phyloP scores from a whole-genome alignment of 1,284 basidiomycete genomes.

The Exobasidium rhododendri region DNA sequence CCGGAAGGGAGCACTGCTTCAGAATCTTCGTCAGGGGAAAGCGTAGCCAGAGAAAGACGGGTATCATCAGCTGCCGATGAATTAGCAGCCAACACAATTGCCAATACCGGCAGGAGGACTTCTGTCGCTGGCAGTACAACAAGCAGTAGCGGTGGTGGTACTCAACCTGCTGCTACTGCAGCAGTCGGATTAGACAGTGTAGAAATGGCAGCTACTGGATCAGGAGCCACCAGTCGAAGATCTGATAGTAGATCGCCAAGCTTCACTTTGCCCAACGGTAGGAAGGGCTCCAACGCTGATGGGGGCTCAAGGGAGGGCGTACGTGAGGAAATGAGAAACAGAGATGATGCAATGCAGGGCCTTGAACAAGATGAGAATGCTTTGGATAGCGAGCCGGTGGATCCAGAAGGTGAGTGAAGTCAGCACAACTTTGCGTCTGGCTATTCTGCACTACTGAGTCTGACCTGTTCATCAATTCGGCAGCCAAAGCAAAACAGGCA shows the following conservation, averaged over 20 bases:
- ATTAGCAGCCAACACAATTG: constrained; percentile 43
- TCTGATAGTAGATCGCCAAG: constrained; percentile 23
- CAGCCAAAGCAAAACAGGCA: constrained; percentile 41
- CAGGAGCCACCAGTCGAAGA: neutral
- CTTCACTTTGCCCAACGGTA: constrained; percentile 38
- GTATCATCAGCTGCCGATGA: constrained; percentile 26
- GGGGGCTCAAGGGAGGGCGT: constrained; percentile 33
- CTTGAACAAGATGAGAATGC: constrained; percentile 22
- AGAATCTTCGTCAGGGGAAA: neutral
- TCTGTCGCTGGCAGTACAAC: neutral
- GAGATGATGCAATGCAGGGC: constrained; percentile 21
- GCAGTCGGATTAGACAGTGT: constrained; percentile 37
- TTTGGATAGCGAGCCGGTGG: constrained; percentile 24
- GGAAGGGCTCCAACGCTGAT: constrained; percentile 31
- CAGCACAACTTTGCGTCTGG: neutral
- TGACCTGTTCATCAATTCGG: constrained; percentile 2
- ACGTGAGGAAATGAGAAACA: constrained; percentile 29
- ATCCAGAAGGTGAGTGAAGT: constrained; percentile 33
- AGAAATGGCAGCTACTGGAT: constrained; percentile 25
- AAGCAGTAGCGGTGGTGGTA: constrained; percentile 10
- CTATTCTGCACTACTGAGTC: neutral
- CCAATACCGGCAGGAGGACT: constrained; percentile 31
- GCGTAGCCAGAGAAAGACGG: no score
- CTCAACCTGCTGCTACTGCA: constrained; percentile 19
- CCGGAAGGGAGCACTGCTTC: neutral